Conservation (phyloP, 441 rosid species). For the Aquilaria agallochum region DNA sequence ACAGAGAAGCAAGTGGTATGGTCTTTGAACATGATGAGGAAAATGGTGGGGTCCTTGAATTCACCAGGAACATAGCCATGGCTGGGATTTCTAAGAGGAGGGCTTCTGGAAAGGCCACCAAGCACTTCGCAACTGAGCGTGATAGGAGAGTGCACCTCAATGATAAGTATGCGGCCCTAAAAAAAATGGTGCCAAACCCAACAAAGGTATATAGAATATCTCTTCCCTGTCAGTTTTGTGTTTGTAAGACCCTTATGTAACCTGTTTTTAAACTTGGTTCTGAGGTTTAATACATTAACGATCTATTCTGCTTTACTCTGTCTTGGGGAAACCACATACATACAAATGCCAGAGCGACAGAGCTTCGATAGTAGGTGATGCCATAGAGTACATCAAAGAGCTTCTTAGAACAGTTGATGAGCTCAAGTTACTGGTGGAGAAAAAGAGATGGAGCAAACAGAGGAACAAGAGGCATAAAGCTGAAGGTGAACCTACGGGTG, state of each 20-base stretch:
- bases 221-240: no score
- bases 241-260: no score
- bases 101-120: constrained; percentile 43
- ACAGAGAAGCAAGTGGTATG: constrained; percentile 23
- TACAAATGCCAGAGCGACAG: constrained; percentile 49
- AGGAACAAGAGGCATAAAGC: constrained; percentile 52
- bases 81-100: constrained; percentile 40
- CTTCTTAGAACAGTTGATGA: constrained; percentile 63
- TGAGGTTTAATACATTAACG: no score
- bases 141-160: constrained; percentile 69
- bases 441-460: constrained; percentile 57
- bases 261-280: no score
- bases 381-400: constrained; percentile 80
- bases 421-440: constrained; percentile 71
- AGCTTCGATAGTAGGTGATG: constrained; percentile 79
- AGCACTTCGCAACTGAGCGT: constrained; percentile 70
- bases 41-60: constrained; percentile 54
- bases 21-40: constrained; percentile 32
- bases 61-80: constrained; percentile 37
- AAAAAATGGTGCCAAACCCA: constrained; percentile 73
- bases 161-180: constrained; percentile 50
- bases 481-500: constrained; percentile 38
- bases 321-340: constrained; percentile 1
- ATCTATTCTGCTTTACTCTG: neutral
- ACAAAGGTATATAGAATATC: constrained; percentile 46